Conservation (phyloP, 306 rosid genomes). For the Cicer chorassanicum region DNA sequence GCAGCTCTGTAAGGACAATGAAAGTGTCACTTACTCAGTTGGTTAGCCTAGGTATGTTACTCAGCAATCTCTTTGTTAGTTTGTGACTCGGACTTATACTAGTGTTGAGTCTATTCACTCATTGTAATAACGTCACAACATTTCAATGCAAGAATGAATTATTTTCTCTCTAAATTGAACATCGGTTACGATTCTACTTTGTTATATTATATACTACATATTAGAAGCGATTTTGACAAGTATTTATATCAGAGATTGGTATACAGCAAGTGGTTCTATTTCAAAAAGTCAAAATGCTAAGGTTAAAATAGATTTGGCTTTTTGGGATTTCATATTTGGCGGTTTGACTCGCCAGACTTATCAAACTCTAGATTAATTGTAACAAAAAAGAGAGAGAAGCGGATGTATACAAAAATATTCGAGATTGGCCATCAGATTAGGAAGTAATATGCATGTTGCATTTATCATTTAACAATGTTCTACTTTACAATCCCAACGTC, state of each 20-base stretch:
- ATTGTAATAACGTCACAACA: too few species aligned
- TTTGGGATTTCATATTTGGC: conserved; percentile 10
- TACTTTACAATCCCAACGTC: conserved; percentile 18
- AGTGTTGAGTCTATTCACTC: too few species aligned
- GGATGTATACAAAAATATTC: neutral
- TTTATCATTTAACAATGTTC: neutral
- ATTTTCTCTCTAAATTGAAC: too few species aligned
- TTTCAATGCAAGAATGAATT: too few species aligned
- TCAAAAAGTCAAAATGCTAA: neutral
- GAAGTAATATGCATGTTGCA: neutral
- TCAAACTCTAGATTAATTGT: neutral
- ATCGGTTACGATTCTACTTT: neutral
- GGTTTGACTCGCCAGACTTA: neutral
- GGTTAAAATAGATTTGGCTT: neutral
- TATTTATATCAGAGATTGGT: neutral
- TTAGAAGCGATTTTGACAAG: neutral
- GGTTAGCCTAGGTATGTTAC: too few species aligned
- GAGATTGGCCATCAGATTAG: neutral
- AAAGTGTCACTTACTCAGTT: too few species aligned
- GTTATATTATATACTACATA: neutral
- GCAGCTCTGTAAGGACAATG: too few species aligned
- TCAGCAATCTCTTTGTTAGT: too few species aligned
- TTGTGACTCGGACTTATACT: too few species aligned
- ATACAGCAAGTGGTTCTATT: neutral
- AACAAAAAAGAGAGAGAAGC: neutral